Conservation (phyloP, 192 early-diverging fungal genomes). For the Linnemannia exigua region DNA sequence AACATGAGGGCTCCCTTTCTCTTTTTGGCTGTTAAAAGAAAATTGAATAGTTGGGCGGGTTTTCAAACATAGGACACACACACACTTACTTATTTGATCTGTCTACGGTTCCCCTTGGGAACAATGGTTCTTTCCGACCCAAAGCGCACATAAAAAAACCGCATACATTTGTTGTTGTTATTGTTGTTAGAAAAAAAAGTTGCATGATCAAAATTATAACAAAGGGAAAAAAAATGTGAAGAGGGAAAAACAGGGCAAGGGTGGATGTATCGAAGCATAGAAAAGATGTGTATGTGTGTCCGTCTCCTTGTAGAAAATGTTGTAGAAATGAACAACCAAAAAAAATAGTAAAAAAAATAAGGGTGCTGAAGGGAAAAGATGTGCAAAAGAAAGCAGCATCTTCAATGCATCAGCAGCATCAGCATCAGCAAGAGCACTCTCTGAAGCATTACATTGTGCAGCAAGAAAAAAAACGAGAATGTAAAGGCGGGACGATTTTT, state of each 20-base stretch:
- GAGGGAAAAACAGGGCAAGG: background rate
- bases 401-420: too few species aligned
- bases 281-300: background rate
- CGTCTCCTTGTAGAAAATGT: background rate
- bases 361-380: background rate
- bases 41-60: background rate
- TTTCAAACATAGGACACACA: background rate
- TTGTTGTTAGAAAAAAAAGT: background rate
- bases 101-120: background rate
- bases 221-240: background rate
- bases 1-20: background rate
- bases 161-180: constrained; percentile 6
- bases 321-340: constrained; percentile 7
- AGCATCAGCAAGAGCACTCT: too few species aligned
- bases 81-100: background rate
- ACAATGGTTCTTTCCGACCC: background rate
- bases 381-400: too few species aligned
- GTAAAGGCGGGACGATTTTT: background rate
- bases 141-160: background rate
- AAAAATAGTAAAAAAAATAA: background rate
- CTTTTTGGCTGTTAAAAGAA: background rate
- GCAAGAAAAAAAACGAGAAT: background rate
- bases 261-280: background rate
- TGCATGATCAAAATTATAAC: constrained; percentile 4
- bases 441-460: too few species aligned